Base-by-base conservation (phyloP, 2,329 filamentous ascomycete genomes). In the Aspergillus sp. region DNA sequence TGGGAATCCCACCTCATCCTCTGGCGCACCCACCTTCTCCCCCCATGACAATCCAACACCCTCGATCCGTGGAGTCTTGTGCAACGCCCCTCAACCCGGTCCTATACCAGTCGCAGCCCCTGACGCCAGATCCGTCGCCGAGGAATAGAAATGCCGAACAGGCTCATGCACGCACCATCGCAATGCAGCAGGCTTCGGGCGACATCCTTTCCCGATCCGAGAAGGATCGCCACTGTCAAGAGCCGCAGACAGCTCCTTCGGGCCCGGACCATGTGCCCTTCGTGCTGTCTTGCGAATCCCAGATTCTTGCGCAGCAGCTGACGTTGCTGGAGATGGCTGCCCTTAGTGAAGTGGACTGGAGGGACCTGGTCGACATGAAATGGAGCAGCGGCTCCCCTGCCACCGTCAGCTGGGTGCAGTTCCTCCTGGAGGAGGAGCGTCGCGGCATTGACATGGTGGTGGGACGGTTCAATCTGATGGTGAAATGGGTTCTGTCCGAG, bases 321-420 rank as follows among this genome's bases (percentile, higher is more conserved):
- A 88, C 85, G 1, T 76, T 89, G 60, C 81, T 89, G 49, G 86
- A 89, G 67, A 86, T 87, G 71, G 86, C 87, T 55, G 86, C 86
- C 1, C 72, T 89, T 26, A 85, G 85, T 60, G 86, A 88, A 65
- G 82, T 89, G 56, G 85, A 88, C 66, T 89, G 86, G 86, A 84
- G 83, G 65, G 86, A 88, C 63, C 74, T 89, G 31, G 84, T 89
- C 54, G 84, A 87, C 54, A 82, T 88, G 75, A 82, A 80, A 61
- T 88, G 85, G 85, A 84, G 82, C 66, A 85, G 81, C 57, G 80
- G 79, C 3, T 81, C 82, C 3, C 80, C 80, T 6, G 74, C 77
- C 22, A 79, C 82, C 18, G 74, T 79, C 16, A 83, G 85, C 66
- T 89, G 86, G 86, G 85, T 87, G 4, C 81, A 85, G 54, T 88